phyloP scores from a whole-genome alignment of 2,329 filamentous ascomycete genomes.

The Trichoderma asperellum region DNA sequence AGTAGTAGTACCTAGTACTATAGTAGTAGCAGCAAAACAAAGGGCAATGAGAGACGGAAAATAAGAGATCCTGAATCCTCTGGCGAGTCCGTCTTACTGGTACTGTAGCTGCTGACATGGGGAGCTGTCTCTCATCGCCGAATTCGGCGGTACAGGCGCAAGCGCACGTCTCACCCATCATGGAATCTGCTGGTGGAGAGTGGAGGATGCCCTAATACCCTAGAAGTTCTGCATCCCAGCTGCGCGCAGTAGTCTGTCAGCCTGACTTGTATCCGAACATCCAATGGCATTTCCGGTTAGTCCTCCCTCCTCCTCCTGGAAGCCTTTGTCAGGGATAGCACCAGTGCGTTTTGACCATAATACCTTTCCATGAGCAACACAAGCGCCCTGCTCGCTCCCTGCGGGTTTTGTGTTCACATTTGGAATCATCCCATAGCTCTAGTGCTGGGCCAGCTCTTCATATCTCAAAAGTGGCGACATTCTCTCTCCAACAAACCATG shows the following conservation, averaged over 20 bases:
- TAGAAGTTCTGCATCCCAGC: constrained; percentile 12
- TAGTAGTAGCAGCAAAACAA: not conserved
- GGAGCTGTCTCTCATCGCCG: constrained; percentile 21
- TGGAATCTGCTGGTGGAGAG: constrained; percentile 12
- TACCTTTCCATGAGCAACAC: not conserved
- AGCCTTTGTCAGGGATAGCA: constrained; percentile 12
- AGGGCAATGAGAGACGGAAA: not conserved
- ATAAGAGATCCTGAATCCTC: constrained; percentile 18
- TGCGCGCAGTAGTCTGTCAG: constrained; percentile 16
- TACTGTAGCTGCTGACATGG: constrained; percentile 16
- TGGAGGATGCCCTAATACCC: not conserved
- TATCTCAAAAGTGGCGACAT: not conserved
- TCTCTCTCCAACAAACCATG: not conserved
- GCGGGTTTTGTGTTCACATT: not conserved
- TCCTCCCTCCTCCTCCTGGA: constrained; percentile 1
- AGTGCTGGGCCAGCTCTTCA: not conserved
- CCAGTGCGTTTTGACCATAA: not conserved
- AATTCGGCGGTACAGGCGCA: constrained; percentile 22
- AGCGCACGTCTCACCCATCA: constrained; percentile 18
- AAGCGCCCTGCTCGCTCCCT: not conserved
- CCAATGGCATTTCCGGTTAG: constrained; percentile 11
- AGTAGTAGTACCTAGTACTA: not conserved
- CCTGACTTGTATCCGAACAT: constrained; percentile 6
- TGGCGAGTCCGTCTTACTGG: constrained; percentile 9
- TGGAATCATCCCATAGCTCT: constrained; percentile 8